Evolutionary conservation across 179 eudicot genomes (phyloP).

Genomic region (Heliamphora pulchella): DNA sequence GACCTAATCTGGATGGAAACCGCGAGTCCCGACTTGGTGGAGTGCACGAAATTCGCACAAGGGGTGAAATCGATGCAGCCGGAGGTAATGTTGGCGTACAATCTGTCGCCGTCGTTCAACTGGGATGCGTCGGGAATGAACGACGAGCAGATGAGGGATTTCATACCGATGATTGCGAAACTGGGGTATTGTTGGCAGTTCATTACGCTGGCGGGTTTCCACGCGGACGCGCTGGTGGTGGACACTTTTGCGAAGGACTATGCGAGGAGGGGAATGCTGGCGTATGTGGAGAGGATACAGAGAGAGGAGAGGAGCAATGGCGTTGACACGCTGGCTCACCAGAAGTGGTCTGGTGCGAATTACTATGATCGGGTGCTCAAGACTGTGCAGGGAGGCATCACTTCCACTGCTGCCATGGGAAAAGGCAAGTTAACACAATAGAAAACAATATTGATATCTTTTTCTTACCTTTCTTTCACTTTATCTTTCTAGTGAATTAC

Average conservation of each 20-base stretch:
- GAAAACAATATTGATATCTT: no score
- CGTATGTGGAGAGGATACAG: constrained; percentile 83
- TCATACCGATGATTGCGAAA: constrained; percentile 71
- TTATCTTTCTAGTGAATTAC: no score
- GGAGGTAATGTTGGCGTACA: constrained; percentile 73
- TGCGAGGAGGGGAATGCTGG: constrained; percentile 71
- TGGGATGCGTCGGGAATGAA: constrained; percentile 96
- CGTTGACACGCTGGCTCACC: constrained; percentile 81
- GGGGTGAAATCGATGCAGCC: constrained; percentile 53
- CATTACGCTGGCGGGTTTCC: constrained; percentile 85
- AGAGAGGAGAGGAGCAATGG: constrained; percentile 74
- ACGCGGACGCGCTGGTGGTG: constrained; percentile 62
- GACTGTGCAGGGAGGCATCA: constrained; percentile 94
- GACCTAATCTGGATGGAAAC: constrained; percentile 92
- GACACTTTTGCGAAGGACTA: constrained; percentile 78
- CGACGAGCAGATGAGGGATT: constrained; percentile 69
- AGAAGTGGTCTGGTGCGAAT: constrained; percentile 97
- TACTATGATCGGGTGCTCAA: constrained; percentile 75
- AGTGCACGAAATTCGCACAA: constrained; percentile 59
- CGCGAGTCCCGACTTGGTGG: constrained; percentile 55
- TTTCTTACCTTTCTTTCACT: no score
- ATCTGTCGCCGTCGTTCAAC: constrained; percentile 80
- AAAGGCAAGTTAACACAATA: constrained; percentile 39
- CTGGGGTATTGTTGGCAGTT: constrained; percentile 83
- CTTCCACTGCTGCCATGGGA: constrained; percentile 94